Evolutionary conservation across 2,329 filamentous ascomycete species (phyloP).

Genomic region (Calonectria naviculata): DNA sequence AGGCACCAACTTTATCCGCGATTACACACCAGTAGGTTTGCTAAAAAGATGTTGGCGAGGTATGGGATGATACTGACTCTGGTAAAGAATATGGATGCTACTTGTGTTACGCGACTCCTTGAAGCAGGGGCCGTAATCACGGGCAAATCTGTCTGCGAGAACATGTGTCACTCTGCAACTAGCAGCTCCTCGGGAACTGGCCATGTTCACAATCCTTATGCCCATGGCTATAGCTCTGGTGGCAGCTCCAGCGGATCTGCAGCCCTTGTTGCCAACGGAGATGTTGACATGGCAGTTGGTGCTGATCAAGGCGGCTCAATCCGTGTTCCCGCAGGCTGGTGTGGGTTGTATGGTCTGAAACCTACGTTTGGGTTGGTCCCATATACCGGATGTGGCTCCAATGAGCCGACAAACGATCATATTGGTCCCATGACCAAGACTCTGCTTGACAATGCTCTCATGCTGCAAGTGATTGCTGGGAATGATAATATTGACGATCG

Average conservation of each 20-base stretch:
- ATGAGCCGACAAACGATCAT: not conserved
- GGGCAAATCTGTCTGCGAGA: conserved; percentile 9
- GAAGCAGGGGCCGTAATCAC: not conserved
- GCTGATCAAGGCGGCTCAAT: conserved; percentile 6
- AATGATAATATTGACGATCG: conserved; percentile 7
- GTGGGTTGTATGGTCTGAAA: conserved; percentile 1
- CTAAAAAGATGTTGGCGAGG: not conserved
- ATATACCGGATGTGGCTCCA: not conserved
- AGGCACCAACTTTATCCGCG: conserved; percentile 3
- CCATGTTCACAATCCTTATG: conserved; percentile 13
- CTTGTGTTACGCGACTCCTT: not conserved
- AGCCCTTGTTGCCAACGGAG: not conserved
- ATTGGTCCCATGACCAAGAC: conserved; percentile 2
- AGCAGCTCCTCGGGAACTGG: not conserved
- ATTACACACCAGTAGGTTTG: not conserved
- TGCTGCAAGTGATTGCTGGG: conserved; percentile 11
- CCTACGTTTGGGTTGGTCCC: conserved; percentile 3
- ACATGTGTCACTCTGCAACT: not conserved
- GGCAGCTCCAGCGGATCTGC: not conserved
- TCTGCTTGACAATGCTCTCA: not conserved
- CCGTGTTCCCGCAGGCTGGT: conserved; percentile 2
- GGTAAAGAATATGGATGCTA: conserved; percentile 1
- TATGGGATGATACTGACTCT: not conserved
- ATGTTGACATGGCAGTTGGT: conserved; percentile 5
- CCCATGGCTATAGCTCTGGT: not conserved